Evolutionary conservation across 768 basidiomycete species (phyloP).

Genomic region (Pulveroboletus sp.): DNA sequence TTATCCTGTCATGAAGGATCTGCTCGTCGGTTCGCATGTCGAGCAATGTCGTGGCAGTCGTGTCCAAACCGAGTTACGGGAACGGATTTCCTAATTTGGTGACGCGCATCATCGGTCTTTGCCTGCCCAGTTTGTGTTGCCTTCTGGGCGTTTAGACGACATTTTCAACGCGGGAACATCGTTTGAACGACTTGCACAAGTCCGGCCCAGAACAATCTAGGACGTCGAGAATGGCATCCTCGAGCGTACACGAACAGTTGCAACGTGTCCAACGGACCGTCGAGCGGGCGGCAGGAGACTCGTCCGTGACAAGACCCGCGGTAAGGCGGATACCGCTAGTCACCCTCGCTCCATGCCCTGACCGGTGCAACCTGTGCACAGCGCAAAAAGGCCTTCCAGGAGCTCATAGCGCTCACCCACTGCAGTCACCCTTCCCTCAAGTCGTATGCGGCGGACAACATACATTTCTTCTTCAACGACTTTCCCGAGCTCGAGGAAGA

Average conservation of each 20-base stretch:
- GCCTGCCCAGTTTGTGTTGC: background rate
- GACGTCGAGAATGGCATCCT: constrained; percentile 19
- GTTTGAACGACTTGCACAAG: background rate
- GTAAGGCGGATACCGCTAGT: constrained; percentile 29
- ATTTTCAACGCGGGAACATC: background rate
- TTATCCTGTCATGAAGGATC: constrained; percentile 58
- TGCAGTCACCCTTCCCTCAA: constrained; percentile 46
- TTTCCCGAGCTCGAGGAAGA: constrained; percentile 71
- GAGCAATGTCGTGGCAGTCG: constrained; percentile 5
- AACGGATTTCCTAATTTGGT: constrained; percentile 21
- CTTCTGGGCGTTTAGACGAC: background rate
- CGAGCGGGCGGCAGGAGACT: constrained; percentile 39
- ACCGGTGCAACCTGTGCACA: constrained; percentile 23
- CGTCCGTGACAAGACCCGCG: constrained; percentile 36
- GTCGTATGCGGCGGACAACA: constrained; percentile 53
- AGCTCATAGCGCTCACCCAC: constrained; percentile 52
- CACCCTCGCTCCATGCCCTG: constrained; percentile 2
- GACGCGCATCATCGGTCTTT: constrained; percentile 15
- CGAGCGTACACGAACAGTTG: constrained; percentile 17
- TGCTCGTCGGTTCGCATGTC: constrained; percentile 32
- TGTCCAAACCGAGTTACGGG: constrained; percentile 11
- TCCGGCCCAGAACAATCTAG: background rate
- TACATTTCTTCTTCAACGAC: constrained; percentile 57
- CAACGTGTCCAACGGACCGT: constrained; percentile 35
- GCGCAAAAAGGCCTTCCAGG: constrained; percentile 50